Percentiles rank a stretch among this genome's conserved stretches.
phyloP scores from a whole-genome alignment of 306 rosid species.

The Lablab purpureus region DNA sequence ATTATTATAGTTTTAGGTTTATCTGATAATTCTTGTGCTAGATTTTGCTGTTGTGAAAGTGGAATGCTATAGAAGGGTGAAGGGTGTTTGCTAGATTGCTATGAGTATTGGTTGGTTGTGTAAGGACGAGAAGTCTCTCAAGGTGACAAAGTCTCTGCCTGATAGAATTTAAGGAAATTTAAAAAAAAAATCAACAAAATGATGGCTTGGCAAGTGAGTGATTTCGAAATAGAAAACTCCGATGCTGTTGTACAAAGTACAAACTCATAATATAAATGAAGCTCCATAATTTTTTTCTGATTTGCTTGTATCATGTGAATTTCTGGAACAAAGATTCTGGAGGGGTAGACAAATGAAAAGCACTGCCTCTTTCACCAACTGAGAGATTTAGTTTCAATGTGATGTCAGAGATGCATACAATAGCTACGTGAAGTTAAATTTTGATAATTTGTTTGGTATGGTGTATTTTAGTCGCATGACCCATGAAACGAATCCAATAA shows the following conservation, averaged over 20 bases:
- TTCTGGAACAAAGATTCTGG: not conserved
- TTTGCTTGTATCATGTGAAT: conserved; percentile 6
- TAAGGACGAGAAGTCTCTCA: not conserved
- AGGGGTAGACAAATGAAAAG: not conserved
- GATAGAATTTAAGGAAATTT: not conserved
- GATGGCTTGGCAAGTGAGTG: conserved; percentile 42
- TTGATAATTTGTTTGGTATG: not conserved
- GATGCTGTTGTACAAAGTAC: conserved; percentile 44
- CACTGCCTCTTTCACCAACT: not conserved
- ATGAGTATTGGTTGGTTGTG: conserved; percentile 13
- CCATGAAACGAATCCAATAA: not conserved
- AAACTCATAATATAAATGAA: conserved; percentile 18
- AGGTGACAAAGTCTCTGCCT: not conserved
- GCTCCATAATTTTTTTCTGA: conserved; percentile 34
- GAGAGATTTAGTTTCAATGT: not conserved
- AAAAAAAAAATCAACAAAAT: not conserved
- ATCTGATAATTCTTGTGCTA: conserved; percentile 37
- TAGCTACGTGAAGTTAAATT: not conserved
- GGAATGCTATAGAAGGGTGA: conserved; percentile 27
- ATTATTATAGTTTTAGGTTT: conserved; percentile 18
- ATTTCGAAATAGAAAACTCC: conserved; percentile 39
- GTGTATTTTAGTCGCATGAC: not conserved
- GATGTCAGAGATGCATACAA: not conserved
- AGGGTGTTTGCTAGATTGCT: conserved; percentile 6
- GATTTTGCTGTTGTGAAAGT: conserved; percentile 42